These are phyloP conservation scores for Bifiguratus adelaidae DNA, from an alignment of 192 early-diverging fungal species.

Conservation along the genomic window DNA sequence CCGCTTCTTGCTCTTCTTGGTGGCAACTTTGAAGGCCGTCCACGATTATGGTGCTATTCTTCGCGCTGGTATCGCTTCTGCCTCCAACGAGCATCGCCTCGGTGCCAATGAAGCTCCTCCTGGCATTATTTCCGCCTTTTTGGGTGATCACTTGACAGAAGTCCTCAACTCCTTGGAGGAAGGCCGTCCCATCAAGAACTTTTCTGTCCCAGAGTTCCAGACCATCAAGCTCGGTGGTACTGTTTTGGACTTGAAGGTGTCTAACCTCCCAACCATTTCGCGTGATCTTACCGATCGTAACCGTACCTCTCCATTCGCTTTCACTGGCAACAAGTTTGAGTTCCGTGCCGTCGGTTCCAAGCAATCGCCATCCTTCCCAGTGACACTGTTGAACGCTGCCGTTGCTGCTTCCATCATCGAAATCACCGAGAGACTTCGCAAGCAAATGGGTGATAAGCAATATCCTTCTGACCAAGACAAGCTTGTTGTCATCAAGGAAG, in stretches of 20 bases:
- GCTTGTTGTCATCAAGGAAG: constrained; percentile 77
- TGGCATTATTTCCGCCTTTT: constrained; percentile 93
- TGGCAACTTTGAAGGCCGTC: constrained; percentile 84
- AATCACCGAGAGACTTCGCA: constrained; percentile 61
- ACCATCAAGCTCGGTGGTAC: constrained; percentile 92
- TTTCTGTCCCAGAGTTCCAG: constrained; percentile 82
- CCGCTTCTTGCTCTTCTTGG: constrained; percentile 93
- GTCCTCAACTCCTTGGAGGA: constrained; percentile 90
- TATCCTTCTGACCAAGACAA: constrained; percentile 79
- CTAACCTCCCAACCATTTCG: constrained; percentile 79
- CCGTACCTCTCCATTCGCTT: constrained; percentile 98
- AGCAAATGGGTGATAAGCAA: constrained; percentile 75
- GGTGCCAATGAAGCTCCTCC: constrained; percentile 98
- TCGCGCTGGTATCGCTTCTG: constrained; percentile 82
- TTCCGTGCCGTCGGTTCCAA: constrained; percentile 99
- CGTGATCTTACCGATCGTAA: constrained; percentile 99
- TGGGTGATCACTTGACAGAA: constrained; percentile 94
- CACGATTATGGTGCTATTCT: constrained; percentile 87
- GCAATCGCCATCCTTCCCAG: constrained; percentile 95
- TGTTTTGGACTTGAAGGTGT: constrained; percentile 89
- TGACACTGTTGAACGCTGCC: constrained; percentile 86
- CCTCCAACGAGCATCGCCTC: constrained; percentile 97
- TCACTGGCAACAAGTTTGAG: constrained; percentile 99
- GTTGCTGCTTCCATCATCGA: constrained; percentile 74
- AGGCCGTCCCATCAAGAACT: constrained; percentile 76